phyloP scores from a whole-genome alignment of 192 early-diverging fungal species.

The Podila minutissima region DNA sequence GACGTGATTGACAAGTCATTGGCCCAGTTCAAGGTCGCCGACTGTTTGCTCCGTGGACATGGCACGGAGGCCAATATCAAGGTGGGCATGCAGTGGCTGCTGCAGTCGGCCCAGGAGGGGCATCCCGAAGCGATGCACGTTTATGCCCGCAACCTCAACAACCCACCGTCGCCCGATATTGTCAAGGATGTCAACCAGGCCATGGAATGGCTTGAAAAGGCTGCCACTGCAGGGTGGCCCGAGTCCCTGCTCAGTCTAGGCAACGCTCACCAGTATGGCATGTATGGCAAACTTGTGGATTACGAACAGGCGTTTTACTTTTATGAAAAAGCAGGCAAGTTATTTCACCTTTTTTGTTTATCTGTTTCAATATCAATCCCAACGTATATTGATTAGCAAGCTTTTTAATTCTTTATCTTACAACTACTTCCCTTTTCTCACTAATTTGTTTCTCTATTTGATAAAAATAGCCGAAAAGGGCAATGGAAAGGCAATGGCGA shows the following conservation, averaged over 20 bases:
- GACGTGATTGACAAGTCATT: slow-evolving; percentile 56
- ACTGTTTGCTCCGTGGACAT: slow-evolving; percentile 58
- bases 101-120: slow-evolving; percentile 48
- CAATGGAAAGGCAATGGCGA: slow-evolving; percentile 52
- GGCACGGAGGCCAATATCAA: slow-evolving; percentile 53
- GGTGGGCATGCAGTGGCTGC: slow-evolving; percentile 49
- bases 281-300: slow-evolving; percentile 45
- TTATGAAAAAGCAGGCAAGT: slow-evolving; percentile 48
- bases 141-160: slow-evolving; percentile 36
- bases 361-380: slow-evolving; percentile 1
- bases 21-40: slow-evolving; percentile 73
- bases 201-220: slow-evolving; percentile 50
- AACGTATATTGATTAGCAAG: neutral
- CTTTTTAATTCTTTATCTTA: too few species aligned
- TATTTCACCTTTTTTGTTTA: neutral
- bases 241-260: slow-evolving; percentile 46
- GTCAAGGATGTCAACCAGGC: slow-evolving; percentile 29
- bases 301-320: slow-evolving; percentile 50
- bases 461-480: slow-evolving; percentile 39
- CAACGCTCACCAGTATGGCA: slow-evolving; percentile 51
- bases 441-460: too few species aligned
- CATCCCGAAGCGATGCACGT: slow-evolving; percentile 52
- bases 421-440: too few species aligned
- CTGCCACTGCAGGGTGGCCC: slow-evolving; percentile 48
- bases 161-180: slow-evolving; percentile 31